Conservation (phyloP, 1,284 basidiomycete genomes). For the Leccinum fallax region DNA sequence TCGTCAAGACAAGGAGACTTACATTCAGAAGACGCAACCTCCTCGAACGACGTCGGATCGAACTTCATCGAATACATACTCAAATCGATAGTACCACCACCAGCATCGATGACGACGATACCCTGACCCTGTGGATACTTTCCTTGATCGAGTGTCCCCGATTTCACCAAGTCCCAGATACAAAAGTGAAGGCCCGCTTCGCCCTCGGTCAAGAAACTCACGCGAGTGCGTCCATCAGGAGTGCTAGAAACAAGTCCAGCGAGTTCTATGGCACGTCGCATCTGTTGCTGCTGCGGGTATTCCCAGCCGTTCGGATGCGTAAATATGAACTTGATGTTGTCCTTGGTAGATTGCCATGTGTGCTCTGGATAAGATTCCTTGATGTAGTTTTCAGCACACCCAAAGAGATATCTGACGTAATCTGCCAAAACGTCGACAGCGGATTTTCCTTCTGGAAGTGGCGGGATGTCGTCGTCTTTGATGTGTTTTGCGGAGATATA, state of each 20-base stretch:
- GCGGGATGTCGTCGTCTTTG: constrained; percentile 37
- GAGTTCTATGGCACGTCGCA: constrained; percentile 37
- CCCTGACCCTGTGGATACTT: constrained; percentile 34
- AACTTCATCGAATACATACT: constrained; percentile 23
- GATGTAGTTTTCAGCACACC: constrained; percentile 48
- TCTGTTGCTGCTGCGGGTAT: constrained; percentile 39
- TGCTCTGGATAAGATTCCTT: constrained; percentile 43
- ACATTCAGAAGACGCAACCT: background rate
- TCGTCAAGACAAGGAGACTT: constrained; percentile 2
- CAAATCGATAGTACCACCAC: background rate
- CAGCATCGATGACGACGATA: constrained; percentile 39
- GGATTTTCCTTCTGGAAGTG: constrained; percentile 47
- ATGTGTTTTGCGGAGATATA: constrained; percentile 28
- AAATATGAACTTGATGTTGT: constrained; percentile 38
- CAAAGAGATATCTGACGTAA: constrained; percentile 49
- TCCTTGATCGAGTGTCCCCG: constrained; percentile 16
- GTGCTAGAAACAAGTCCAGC: constrained; percentile 33
- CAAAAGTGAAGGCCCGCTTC: constrained; percentile 52
- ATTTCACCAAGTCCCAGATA: constrained; percentile 38
- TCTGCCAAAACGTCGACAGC: constrained; percentile 50
- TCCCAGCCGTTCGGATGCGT: constrained; percentile 18
- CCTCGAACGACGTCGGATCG: constrained; percentile 4
- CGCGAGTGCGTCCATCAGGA: constrained; percentile 26
- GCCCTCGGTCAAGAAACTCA: constrained; percentile 50
- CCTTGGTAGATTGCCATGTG: background rate